These are phyloP conservation scores for Vitellaria paradoxa DNA, from an alignment of 179 eudicot genomes.

Conservation along the genomic window DNA sequence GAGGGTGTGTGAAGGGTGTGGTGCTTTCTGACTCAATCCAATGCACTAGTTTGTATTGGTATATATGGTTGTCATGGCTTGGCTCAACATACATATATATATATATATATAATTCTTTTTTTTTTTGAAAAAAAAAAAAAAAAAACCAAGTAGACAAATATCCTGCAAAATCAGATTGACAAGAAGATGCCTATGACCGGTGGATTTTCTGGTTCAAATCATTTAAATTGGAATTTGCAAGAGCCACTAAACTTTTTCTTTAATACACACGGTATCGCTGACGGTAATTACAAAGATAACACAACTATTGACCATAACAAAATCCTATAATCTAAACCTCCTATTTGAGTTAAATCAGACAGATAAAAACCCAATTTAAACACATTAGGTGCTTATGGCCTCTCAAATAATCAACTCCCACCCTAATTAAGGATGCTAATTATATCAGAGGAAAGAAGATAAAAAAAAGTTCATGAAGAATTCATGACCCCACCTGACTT, in stretches of 20 bases:
- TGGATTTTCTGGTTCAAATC: background rate
- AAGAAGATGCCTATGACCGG: background rate
- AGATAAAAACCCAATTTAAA: background rate
- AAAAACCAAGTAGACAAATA: background rate
- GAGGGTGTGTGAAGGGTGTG: background rate
- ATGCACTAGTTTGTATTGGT: background rate
- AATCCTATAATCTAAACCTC: background rate
- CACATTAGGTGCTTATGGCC: too few species aligned
- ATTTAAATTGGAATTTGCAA: background rate
- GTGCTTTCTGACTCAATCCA: conserved; percentile 2
- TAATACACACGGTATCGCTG: too few species aligned
- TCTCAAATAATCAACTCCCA: too few species aligned
- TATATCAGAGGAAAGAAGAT: background rate
- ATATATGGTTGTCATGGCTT: background rate
- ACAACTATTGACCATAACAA: too few species aligned
- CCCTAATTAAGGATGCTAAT: background rate
- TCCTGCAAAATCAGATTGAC: background rate
- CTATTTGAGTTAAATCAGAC: background rate
- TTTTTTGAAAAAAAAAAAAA: too few species aligned
- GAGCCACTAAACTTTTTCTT: too few species aligned
- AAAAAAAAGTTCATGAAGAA: background rate
- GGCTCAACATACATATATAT: background rate
- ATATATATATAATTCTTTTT: background rate
- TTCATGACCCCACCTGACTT: conserved; percentile 12
- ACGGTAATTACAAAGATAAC: background rate